Conservation (phyloP, 768 basidiomycete species). For the Xerocomellus chrysenteron region DNA sequence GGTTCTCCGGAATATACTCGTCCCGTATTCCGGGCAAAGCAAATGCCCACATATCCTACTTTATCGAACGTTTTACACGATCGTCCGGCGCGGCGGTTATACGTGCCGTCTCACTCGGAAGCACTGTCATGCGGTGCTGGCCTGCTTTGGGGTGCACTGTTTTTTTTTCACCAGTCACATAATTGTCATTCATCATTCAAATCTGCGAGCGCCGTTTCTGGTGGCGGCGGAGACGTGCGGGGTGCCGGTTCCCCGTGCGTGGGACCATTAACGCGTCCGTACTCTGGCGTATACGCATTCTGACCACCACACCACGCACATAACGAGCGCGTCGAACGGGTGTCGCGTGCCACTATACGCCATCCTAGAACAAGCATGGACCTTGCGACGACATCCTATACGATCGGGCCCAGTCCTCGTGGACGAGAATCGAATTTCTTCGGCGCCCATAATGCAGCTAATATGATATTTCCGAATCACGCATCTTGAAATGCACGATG, state of each 20-base stretch:
- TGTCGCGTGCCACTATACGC: not conserved
- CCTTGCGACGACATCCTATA: not conserved
- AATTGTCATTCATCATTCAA: not conserved
- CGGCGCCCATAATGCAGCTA: not conserved
- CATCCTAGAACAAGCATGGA: not conserved
- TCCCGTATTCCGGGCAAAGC: not conserved
- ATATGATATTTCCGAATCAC: not conserved
- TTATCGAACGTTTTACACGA: not conserved
- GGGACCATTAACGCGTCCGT: not conserved
- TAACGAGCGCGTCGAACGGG: not conserved
- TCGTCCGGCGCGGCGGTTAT: constrained; percentile 7
- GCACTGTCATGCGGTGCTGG: not conserved
- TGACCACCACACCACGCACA: not conserved
- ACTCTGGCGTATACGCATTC: no score
- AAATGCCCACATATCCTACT: not conserved
- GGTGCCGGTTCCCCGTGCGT: not conserved
- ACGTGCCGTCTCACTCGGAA: not conserved
- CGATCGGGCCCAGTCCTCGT: not conserved
- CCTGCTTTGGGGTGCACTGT: not conserved
- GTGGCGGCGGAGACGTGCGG: not conserved
- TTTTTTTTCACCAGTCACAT: not conserved
- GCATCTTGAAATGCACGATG: not conserved
- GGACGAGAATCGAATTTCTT: not conserved
- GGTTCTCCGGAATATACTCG: not conserved
- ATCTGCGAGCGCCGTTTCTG: not conserved